Base-by-base conservation (phyloP, 345 rosid genomes). In the Ceriops zippeliana region DNA sequence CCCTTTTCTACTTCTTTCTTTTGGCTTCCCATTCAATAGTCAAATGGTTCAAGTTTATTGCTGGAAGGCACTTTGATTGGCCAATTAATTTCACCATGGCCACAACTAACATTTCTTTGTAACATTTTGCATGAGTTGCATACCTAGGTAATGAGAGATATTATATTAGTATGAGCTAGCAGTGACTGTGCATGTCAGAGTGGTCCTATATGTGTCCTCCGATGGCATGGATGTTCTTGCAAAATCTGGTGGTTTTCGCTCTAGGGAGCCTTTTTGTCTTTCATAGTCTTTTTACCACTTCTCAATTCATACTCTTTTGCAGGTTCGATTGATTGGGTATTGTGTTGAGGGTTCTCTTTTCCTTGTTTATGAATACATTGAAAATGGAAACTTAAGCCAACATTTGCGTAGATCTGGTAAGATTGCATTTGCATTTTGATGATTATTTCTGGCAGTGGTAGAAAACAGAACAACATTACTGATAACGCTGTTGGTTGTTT, bases 331-430 rank as follows among this genome's bases (percentile, higher is more conserved):
- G 76, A 90, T 95, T 49, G 99, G 99, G 62, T 91, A 90, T 73
- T 95, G 99, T 81, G 96, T 90, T 30, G 97, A 95, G 76, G 90
- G 92, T 60, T 91, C 96, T 72, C 96, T 95, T 54, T 95, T 88
- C 80, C 80, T 95, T 3, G 93, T 95, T 5, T 95, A 95, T 30
- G 99, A 91, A 62, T 95, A 46, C 80, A 85, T 91, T 20, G 98
- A 91, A 75, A 95, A 91, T 76, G 99, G 99, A 60, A 91, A 90
- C 83, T 85, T 95, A 75, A 90, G 96, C 69, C 83, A 95, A 67
- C 98, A 90, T 81, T 84, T 95, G 79, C 96, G 84, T 56, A 90
- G 98, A 22, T 66, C 96, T 66, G 91, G 99, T 90, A 72, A 75
- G 80, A 30, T 38, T 58, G 49, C 26, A 62, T 52, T 13, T 64